These are phyloP conservation scores for Oehlia diaphana DNA, from an alignment of 192 early-diverging fungal species.

Conservation along the genomic window DNA sequence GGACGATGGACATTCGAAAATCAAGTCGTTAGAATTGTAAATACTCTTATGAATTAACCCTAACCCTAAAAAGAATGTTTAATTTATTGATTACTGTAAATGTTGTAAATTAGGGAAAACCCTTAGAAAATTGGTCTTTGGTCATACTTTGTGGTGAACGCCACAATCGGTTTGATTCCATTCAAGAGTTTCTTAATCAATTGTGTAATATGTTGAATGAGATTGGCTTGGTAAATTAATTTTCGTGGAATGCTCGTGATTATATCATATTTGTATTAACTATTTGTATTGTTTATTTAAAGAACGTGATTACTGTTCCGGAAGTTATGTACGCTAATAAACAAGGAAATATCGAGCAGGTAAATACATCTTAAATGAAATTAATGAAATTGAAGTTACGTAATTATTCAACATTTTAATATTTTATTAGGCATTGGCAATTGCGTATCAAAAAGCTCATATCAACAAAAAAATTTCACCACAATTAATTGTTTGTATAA, in stretches of 20 bases:
- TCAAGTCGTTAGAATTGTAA: not conserved
- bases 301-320: not conserved
- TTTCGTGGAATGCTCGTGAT: not conserved
- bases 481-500: conserved; percentile 79
- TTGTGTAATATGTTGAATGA: not conserved
- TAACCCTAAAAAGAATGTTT: too few relatives aligned
- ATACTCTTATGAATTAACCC: not conserved
- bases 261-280: not conserved
- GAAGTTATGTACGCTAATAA: not conserved
- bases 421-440: not conserved
- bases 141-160: not conserved
- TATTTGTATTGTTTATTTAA: not conserved
- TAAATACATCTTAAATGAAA: not conserved
- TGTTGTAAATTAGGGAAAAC: not conserved
- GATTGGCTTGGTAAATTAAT: not conserved
- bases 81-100: too few relatives aligned
- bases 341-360: not conserved
- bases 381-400: not conserved
- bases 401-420: not conserved
- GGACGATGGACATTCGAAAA: not conserved
- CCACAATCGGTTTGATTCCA: not conserved
- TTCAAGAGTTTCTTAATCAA: not conserved
- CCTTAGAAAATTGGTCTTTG: not conserved
- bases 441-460: not conserved
- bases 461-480: conserved; percentile 38